Percentiles rank a stretch among this genome's conserved stretches.
phyloP scores from a whole-genome alignment of 2,329 filamentous ascomycete genomes.

The Blastomyces emzantsi region DNA sequence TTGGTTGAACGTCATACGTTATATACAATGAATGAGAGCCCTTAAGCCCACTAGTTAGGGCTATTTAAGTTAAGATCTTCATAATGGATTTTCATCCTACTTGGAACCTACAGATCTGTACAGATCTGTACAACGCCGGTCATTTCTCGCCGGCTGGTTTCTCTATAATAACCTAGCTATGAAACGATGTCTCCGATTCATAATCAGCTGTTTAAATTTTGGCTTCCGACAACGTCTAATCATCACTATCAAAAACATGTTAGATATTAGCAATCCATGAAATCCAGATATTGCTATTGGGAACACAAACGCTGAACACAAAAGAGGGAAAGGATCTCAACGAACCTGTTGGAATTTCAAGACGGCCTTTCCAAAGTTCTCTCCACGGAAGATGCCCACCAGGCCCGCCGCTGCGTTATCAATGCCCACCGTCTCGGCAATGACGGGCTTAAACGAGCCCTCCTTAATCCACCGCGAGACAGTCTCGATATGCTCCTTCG shows the following conservation, averaged over 20 bases:
- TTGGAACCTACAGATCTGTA: background rate
- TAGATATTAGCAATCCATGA: background rate
- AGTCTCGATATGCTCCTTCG: constrained; percentile 63
- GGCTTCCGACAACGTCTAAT: background rate
- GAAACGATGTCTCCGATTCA: background rate
- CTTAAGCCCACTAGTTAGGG: background rate
- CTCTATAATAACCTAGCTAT: background rate
- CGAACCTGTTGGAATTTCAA: constrained; percentile 51
- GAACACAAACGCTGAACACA: background rate
- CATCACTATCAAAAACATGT: background rate
- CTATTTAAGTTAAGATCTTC: background rate
- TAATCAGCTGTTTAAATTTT: background rate
- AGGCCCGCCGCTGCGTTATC: constrained; percentile 67
- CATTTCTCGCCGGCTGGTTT: background rate
- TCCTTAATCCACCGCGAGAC: constrained; percentile 68
- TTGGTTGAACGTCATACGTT: background rate
- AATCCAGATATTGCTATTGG: background rate
- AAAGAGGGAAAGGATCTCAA: background rate
- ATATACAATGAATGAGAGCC: background rate
- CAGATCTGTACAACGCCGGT: too few relatives aligned
- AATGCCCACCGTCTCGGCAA: constrained; percentile 63
- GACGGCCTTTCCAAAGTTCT: constrained; percentile 82
- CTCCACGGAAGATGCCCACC: constrained; percentile 63
- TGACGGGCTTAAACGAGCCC: constrained; percentile 62
- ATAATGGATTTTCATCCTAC: background rate